Conservation (phyloP, 2,329 filamentous ascomycete genomes). For the Penicillium sp. region DNA sequence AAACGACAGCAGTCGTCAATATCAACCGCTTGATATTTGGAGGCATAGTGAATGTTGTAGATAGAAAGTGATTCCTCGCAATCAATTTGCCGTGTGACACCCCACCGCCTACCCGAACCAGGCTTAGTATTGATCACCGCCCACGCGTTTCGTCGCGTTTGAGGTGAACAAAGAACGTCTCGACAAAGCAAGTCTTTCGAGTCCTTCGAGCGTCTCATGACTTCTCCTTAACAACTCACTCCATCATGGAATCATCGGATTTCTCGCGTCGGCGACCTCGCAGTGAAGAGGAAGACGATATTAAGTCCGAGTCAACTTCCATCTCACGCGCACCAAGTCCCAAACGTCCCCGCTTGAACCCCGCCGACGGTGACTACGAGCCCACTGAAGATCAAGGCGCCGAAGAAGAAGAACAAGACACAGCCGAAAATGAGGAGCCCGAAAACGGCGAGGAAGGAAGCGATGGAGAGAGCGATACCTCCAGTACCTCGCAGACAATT, state of each 20-base stretch:
- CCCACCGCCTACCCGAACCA: conserved; percentile 28
- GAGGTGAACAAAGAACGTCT: conserved; percentile 8
- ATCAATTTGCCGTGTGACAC: conserved; percentile 2
- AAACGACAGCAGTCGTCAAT: conserved; percentile 57
- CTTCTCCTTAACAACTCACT: neutral
- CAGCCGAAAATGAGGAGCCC: conserved; percentile 4
- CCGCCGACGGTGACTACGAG: conserved; percentile 22
- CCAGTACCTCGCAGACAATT: neutral
- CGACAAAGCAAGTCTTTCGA: conserved; percentile 3
- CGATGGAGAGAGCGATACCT: conserved; percentile 7
- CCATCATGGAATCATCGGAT: conserved; percentile 31
- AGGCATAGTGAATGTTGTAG: conserved; percentile 24
- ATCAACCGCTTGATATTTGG: conserved; percentile 52
- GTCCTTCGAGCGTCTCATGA: conserved; percentile 3
- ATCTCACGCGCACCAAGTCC: conserved; percentile 29
- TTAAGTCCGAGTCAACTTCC: conserved; percentile 21
- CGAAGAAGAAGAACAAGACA: neutral
- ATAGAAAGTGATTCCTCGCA: conserved; percentile 1
- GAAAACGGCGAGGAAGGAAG: conserved; percentile 1
- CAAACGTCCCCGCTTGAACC: conserved; percentile 36
- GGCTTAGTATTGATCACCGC: conserved; percentile 22
- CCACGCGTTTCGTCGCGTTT: conserved; percentile 31
- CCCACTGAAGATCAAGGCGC: conserved; percentile 2
- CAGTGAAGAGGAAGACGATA: conserved; percentile 29
- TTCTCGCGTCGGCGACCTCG: conserved; percentile 34